Evolutionary conservation across 2,329 filamentous ascomycete genomes (phyloP), one percentile per base, ranked within the genome.

Genomic region (Pezicula carpinea): DNA sequence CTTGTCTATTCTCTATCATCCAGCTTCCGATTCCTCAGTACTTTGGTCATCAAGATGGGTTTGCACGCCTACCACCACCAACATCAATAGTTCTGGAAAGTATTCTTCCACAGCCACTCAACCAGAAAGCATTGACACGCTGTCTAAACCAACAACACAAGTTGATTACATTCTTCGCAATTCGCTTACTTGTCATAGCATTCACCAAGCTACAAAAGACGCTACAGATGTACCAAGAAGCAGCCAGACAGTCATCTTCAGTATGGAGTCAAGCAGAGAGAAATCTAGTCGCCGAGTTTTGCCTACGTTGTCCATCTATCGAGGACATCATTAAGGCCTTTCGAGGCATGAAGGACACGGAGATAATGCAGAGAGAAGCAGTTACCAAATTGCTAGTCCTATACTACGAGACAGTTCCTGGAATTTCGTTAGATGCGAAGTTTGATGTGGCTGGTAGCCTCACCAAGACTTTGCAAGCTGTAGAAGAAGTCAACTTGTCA

Each of bases 361-460:
- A 92, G 52, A 67, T 85, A 23, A 73, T 95, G 51, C 88, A 91
- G 60, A 80, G 85, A 49, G 87, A 95, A 59, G 83, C 88, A 18
- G 76, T 84, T n/a, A 86, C 86, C 49, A 84, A 87, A 54, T 70
- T 96, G 17, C 68, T 99, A 33, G 77, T 82, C 14, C 75, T 91
- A n/a, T 97, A 95, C 67, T 95, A 95, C 63, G 83, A 91, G 61
- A 75, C 87, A 3, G 76, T 89, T 7, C 91, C 93, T 2, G 83
- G 88, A 50, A 73, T 88, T 19, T 89, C 90, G 1, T 73, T 95
- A 13, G 83, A 85, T 53, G 86, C 90, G 56, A 93, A 87, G 54
- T 93, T 96, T 59, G 93, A 97, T 60, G 85, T 95, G 4, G 93
- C 92, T 0, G 71, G 85, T 1, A 76, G 86, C 17, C 74, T 99